These are phyloP conservation scores for Tetrahymena borealis DNA, from an alignment of 73 alveolate species.

Conservation along the genomic window DNA sequence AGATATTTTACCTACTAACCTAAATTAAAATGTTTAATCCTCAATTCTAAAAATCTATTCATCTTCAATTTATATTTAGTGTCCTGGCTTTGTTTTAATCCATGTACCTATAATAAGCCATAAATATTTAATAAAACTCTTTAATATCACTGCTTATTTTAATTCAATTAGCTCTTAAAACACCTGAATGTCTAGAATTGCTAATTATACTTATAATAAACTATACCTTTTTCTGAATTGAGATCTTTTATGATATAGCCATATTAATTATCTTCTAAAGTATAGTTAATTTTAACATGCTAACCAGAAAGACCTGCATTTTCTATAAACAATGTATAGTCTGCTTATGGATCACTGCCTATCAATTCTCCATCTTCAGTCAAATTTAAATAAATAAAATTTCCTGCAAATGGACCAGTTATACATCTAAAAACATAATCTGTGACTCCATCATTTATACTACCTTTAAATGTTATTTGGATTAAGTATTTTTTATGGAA, in stretches of 20 bases:
- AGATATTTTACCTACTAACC: neutral
- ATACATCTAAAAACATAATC: constrained; percentile 38
- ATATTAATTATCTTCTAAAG: neutral
- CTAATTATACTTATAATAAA: no score
- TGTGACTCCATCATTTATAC: constrained; percentile 22
- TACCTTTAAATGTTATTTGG: no score
- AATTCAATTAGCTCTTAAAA: no score
- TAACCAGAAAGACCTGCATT: constrained; percentile 1
- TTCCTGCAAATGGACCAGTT: constrained; percentile 27
- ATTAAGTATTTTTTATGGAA: no score
- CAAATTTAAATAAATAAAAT: constrained; percentile 11
- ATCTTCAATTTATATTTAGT: neutral
- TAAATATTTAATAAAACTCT: neutral
- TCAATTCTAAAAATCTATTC: neutral
- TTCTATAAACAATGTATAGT: constrained; percentile 9
- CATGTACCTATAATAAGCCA: neutral
- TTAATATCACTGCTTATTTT: no score
- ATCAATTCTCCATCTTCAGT: constrained; percentile 37
- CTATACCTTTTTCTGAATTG: neutral
- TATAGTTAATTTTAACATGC: constrained; percentile 11
- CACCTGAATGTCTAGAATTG: no score
- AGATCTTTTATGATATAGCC: neutral
- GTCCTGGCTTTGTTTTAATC: neutral
- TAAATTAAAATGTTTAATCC: neutral
- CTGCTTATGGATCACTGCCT: constrained; percentile 21